Evolutionary conservation across 2,329 filamentous ascomycete genomes (phyloP).

Genomic region (Alternaria gansuensis): DNA sequence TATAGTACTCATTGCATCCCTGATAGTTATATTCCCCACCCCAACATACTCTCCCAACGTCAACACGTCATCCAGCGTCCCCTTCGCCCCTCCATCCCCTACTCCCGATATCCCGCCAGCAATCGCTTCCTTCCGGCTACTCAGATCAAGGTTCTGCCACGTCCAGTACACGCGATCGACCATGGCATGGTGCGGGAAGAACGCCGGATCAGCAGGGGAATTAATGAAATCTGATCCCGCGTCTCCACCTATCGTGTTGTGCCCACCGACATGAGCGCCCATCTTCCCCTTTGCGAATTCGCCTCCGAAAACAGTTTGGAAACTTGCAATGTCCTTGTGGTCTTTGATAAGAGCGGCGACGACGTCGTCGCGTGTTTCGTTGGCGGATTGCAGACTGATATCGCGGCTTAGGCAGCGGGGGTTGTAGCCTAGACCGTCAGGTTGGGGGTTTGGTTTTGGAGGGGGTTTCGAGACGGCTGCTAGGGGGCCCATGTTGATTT

Average conservation of each 20-base stretch:
- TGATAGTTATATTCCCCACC: conserved; percentile 42
- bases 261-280: conserved; percentile 58
- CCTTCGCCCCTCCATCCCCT: conserved; percentile 41
- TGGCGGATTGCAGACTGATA: conserved; percentile 38
- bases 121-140: conserved; percentile 52
- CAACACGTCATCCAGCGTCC: conserved; percentile 55
- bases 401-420: conserved; percentile 55
- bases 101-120: conserved; percentile 57
- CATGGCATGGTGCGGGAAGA: conserved; percentile 55
- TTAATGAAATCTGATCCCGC: neutral
- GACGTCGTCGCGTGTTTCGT: conserved; percentile 37
- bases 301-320: conserved; percentile 52
- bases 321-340: conserved; percentile 43
- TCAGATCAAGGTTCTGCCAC: conserved; percentile 59
- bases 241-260: conserved; percentile 58
- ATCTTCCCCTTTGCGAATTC: conserved; percentile 46
- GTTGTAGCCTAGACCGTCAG: conserved; percentile 44
- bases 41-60: conserved; percentile 19
- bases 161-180: conserved; percentile 62
- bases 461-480: conserved; percentile 36
- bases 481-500: conserved; percentile 61
- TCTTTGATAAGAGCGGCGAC: conserved; percentile 36
- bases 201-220: conserved; percentile 6
- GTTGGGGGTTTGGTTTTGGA: conserved; percentile 41
- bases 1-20: conserved; percentile 55